Percentiles rank a stretch among this genome's conserved stretches.
phyloP scores from a whole-genome alignment of 2,329 filamentous ascomycete species.

The Microascus cirrosus region DNA sequence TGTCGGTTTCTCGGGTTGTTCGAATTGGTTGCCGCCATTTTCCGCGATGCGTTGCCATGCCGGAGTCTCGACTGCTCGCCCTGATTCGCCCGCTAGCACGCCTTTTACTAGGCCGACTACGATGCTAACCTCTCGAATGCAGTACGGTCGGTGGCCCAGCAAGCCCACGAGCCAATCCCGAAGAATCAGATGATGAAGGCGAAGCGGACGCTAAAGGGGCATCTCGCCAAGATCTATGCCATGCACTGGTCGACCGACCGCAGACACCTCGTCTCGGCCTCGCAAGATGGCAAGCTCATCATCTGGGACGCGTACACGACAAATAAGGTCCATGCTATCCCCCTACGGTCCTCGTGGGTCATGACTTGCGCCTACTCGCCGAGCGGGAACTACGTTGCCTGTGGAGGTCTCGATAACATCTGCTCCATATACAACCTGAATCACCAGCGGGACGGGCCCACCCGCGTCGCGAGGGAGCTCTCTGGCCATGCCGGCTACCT shows the following conservation, averaged over 20 bases:
- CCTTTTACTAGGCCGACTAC: background rate
- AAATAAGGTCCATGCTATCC: conserved; percentile 98
- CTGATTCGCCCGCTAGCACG: background rate
- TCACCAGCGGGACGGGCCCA: conserved; percentile 87
- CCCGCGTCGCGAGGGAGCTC: conserved; percentile 86
- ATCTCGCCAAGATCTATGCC: conserved; percentile 98
- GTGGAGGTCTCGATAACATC: conserved; percentile 97
- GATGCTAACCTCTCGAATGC: conserved; percentile 9
- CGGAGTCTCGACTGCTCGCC: background rate
- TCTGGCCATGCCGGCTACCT: conserved; percentile 96
- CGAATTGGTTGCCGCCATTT: background rate
- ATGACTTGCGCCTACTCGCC: conserved; percentile 99
- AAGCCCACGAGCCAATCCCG: conserved; percentile 84
- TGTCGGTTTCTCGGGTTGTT: background rate
- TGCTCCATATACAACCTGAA: conserved; percentile 99
- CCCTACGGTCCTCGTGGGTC: conserved; percentile 94
- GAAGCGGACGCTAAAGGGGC: conserved; percentile 91
- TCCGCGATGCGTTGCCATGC: background rate
- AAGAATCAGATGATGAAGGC: conserved; percentile 93
- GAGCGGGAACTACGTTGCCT: conserved; percentile 96
- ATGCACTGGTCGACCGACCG: conserved; percentile 99
- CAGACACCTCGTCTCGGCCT: conserved; percentile 92
- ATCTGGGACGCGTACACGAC: conserved; percentile 99
- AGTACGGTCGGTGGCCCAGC: conserved; percentile 89
- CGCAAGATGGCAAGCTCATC: conserved; percentile 97